These are phyloP conservation scores for Leccinum subgranulosum DNA, from an alignment of 768 basidiomycete genomes.

Conservation along the genomic window DNA sequence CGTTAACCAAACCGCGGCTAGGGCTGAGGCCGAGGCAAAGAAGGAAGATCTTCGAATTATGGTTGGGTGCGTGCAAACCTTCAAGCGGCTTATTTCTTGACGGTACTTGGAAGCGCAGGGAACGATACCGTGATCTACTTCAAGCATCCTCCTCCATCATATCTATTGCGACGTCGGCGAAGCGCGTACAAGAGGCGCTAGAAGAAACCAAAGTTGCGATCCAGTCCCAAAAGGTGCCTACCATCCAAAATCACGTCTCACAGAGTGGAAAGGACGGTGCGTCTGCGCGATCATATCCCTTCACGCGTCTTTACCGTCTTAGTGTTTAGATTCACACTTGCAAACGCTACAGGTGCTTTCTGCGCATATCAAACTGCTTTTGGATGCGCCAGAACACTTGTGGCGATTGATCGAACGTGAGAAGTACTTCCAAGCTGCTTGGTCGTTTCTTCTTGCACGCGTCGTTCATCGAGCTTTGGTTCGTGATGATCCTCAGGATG, in stretches of 20 bases:
- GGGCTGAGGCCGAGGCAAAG: slow-evolving; percentile 81
- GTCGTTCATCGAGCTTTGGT: slow-evolving; percentile 79
- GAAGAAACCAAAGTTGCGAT: slow-evolving; percentile 59
- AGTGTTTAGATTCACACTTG: slow-evolving; percentile 57
- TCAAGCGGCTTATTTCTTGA: slow-evolving; percentile 21
- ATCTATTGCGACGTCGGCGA: slow-evolving; percentile 66
- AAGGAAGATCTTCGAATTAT: slow-evolving; percentile 85
- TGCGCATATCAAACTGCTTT: slow-evolving; percentile 85
- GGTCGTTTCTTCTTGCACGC: slow-evolving; percentile 81
- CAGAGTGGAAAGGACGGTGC: slow-evolving; percentile 42
- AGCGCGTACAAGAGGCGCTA: slow-evolving; percentile 59
- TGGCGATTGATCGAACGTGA: slow-evolving; percentile 85
- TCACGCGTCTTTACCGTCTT: not conserved
- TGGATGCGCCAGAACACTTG: slow-evolving; percentile 89
- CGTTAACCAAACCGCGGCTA: slow-evolving; percentile 25
- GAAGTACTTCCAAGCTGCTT: slow-evolving; percentile 78
- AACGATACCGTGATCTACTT: slow-evolving; percentile 84
- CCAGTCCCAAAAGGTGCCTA: slow-evolving; percentile 43
- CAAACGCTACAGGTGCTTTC: slow-evolving; percentile 70
- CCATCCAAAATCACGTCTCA: slow-evolving; percentile 40
- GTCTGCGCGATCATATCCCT: slow-evolving; percentile 8
- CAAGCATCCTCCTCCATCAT: slow-evolving; percentile 87
- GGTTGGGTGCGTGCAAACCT: slow-evolving; percentile 74
- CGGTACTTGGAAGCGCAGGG: slow-evolving; percentile 60
- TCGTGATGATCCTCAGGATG: slow-evolving; percentile 61